Conservation (phyloP, 305 asterid species). For the Fraxinus latifolia region DNA sequence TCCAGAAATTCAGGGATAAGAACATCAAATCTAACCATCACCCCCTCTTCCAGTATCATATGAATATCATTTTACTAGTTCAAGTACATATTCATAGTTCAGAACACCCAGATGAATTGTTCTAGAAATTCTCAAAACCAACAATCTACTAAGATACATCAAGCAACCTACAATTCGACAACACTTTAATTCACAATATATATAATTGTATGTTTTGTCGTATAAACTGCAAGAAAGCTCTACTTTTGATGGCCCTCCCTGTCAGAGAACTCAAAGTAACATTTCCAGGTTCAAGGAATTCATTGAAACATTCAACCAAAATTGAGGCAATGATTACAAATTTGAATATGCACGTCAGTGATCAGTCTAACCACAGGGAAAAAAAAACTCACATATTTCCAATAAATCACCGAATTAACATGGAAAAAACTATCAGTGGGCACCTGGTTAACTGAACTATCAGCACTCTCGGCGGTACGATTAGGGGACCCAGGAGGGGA, state of each 20-base stretch:
- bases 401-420: conserved; percentile 5
- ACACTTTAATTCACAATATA: not conserved
- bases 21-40: not conserved
- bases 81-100: not conserved
- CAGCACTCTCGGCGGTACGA: conserved; percentile 36
- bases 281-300: not conserved
- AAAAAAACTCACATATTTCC: not conserved
- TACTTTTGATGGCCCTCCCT: not conserved
- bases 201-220: not conserved
- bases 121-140: conserved; percentile 8
- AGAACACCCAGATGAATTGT: not conserved
- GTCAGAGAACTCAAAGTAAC: not conserved
- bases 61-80: conserved; percentile 10
- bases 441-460: conserved; percentile 56
- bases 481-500: conserved; percentile 28
- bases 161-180: not conserved
- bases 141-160: not conserved
- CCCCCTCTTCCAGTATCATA: not conserved
- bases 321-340: not conserved
- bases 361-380: not conserved
- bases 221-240: not conserved
- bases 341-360: not conserved
- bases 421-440: not conserved
- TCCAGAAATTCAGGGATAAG: not conserved
- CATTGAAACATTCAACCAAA: not conserved